Evolutionary conservation across 129 eudicot species (phyloP).

Genomic region (Logfia minima): DNA sequence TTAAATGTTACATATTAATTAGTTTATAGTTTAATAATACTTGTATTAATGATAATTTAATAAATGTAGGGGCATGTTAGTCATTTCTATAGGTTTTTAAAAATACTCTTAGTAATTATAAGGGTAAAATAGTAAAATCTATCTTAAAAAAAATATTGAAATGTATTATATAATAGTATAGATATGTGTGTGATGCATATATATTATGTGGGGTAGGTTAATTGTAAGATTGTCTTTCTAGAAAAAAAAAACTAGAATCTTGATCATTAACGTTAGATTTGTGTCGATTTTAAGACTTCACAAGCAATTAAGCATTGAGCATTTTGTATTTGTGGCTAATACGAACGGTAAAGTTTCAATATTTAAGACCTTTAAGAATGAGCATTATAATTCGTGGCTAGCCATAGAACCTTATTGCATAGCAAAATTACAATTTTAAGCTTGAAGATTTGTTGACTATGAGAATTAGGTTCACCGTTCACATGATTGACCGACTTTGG

Average conservation of each 20-base stretch:
- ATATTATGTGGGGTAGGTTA: no score
- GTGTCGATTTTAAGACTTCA: background rate
- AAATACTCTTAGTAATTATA: no score
- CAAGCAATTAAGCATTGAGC: background rate
- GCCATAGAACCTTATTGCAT: background rate
- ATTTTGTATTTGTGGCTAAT: background rate
- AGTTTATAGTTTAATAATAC: no score
- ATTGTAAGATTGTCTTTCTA: no score
- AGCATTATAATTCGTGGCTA: background rate
- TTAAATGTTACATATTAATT: no score
- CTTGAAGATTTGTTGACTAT: constrained; percentile 4
- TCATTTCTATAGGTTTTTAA: no score
- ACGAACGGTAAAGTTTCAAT: background rate
- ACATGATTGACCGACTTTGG: background rate
- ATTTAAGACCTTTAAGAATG: background rate
- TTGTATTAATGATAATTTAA: no score
- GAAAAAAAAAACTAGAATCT: background rate
- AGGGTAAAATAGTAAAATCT: no score
- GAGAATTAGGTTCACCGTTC: background rate
- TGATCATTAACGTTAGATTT: background rate
- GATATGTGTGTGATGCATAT: no score
- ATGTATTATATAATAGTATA: no score
- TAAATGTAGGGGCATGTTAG: no score
- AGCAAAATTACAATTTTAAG: background rate
- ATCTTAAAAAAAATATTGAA: no score